Conservation (phyloP, 2,329 filamentous ascomycete species). For the Aspergillus sp. region DNA sequence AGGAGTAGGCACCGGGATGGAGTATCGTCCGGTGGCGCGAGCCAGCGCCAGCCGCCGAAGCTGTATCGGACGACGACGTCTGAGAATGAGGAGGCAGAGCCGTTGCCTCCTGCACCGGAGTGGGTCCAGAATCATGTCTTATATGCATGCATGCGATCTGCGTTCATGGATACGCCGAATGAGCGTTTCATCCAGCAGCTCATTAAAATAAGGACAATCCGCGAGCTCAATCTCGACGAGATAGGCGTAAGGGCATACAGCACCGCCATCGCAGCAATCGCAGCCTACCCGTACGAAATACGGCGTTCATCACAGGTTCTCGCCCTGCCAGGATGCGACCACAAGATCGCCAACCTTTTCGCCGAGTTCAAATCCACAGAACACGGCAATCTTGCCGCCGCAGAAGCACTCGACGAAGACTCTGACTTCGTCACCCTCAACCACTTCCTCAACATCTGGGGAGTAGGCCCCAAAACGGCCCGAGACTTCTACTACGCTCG, state of each 20-base stretch:
- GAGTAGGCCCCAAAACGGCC: conserved; percentile 81
- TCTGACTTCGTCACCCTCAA: conserved; percentile 63
- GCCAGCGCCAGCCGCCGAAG: conserved; percentile 39
- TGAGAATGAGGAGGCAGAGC: conserved; percentile 64
- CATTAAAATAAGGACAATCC: conserved; percentile 69
- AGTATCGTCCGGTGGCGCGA: conserved; percentile 12
- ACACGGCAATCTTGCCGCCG: conserved; percentile 62
- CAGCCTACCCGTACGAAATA: conserved; percentile 71
- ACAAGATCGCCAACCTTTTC: conserved; percentile 76
- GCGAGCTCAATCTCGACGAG: conserved; percentile 70
- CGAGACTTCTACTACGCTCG: conserved; percentile 74
- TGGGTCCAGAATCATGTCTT: conserved; percentile 64
- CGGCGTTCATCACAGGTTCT: conserved; percentile 45
- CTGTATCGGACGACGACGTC: conserved; percentile 72
- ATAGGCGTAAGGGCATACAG: conserved; percentile 85
- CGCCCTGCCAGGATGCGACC: conserved; percentile 73
- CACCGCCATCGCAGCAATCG: conserved; percentile 77
- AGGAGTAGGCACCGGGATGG: conserved; percentile 20
- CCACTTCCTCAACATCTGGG: conserved; percentile 83
- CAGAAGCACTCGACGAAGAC: conserved; percentile 63
- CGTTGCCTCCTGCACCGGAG: conserved; percentile 66
- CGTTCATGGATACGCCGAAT: conserved; percentile 70
- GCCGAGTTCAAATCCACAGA: conserved; percentile 66
- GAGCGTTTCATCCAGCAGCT: conserved; percentile 71
- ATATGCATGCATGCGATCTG: conserved; percentile 80